phyloP scores from a whole-genome alignment of 1,284 basidiomycete species.

The Schizophyllum amplum region DNA sequence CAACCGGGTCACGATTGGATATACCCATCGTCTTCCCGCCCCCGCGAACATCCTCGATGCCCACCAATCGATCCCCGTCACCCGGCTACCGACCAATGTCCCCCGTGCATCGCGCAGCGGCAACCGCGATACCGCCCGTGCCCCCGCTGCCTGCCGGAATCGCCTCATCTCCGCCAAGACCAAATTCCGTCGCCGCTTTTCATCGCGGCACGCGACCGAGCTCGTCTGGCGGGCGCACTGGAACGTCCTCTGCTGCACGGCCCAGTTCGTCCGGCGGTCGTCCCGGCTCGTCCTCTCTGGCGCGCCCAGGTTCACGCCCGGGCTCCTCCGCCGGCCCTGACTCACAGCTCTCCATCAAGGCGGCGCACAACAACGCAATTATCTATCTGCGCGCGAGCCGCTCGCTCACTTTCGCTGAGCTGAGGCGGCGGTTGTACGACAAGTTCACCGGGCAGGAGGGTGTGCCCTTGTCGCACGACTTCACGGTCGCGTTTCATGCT shows the following conservation, averaged over 20 bases:
- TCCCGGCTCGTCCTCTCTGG: background rate
- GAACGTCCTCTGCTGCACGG: background rate
- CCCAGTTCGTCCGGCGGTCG: background rate
- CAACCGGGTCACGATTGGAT: background rate
- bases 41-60: background rate
- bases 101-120: background rate
- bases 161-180: background rate
- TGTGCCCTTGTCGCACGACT: conserved; percentile 40
- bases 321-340: background rate
- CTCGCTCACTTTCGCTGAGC: conserved; percentile 34
- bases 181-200: background rate
- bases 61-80: background rate
- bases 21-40: background rate
- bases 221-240: too few relatives aligned
- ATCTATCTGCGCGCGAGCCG: conserved; percentile 50
- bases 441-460: conserved; percentile 57
- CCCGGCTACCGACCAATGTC: background rate
- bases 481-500: conserved; percentile 36
- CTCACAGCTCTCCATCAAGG: conserved; percentile 47
- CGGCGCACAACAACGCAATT: conserved; percentile 48
- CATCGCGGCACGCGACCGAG: background rate
- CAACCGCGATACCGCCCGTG: background rate
- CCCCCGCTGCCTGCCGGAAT: background rate
- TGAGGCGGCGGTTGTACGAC: conserved; percentile 48
- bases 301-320: background rate